Conservation (phyloP, 257 asterid species). For the Buddleja alternifolia region DNA sequence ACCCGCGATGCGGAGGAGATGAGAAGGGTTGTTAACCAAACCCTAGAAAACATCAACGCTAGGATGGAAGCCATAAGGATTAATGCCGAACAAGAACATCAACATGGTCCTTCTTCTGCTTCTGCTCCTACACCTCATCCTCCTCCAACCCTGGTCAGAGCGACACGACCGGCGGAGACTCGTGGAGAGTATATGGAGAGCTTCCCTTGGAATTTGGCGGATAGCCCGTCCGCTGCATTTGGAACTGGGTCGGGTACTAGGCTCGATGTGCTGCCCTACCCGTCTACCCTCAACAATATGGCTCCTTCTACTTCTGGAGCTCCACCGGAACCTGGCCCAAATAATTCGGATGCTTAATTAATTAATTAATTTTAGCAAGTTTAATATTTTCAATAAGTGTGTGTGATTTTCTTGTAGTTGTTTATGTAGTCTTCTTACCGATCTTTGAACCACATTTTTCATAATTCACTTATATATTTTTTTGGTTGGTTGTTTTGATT, state of each 20-base stretch:
- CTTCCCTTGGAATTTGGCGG: constrained; percentile 36
- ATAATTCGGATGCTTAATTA: too few relatives aligned
- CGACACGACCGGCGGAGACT: not conserved
- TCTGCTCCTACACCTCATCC: too few relatives aligned
- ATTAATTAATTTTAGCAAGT: too few relatives aligned
- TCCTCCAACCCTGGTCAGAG: too few relatives aligned
- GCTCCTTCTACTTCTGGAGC: not conserved
- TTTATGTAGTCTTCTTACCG: too few relatives aligned
- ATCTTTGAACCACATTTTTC: too few relatives aligned
- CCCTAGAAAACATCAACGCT: constrained; percentile 24
- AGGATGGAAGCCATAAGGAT: constrained; percentile 22
- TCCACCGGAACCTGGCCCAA: too few relatives aligned
- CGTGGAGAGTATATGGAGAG: constrained; percentile 25
- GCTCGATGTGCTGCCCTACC: constrained; percentile 24
- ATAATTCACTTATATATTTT: too few relatives aligned
- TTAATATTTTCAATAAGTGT: too few relatives aligned
- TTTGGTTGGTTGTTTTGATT: too few relatives aligned
- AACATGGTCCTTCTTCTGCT: not conserved
- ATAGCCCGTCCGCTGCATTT: constrained; percentile 28
- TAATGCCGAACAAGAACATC: not conserved
- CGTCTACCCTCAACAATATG: constrained; percentile 15
- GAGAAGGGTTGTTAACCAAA: constrained; percentile 31
- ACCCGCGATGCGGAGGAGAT: constrained; percentile 32
- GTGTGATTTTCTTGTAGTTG: too few relatives aligned
- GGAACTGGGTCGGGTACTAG: not conserved